A percentile compares a stretch with the other conserved stretches of the same genome.
Evolutionary conservation across 83 land plant genomes (phyloP).

Genomic region (Thuja plicata): DNA sequence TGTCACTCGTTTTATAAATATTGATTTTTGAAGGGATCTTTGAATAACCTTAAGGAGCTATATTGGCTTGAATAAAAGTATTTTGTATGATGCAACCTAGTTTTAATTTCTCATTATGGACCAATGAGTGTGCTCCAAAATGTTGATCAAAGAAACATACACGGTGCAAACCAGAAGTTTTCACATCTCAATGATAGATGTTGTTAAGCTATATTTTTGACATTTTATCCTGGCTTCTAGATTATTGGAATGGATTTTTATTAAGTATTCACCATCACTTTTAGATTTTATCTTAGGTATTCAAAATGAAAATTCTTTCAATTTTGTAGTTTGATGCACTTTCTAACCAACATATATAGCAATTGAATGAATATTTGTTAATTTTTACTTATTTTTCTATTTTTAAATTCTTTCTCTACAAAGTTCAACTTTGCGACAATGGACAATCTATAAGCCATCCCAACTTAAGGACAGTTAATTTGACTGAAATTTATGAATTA

Average conservation of each 20-base stretch:
- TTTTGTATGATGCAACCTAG: background rate
- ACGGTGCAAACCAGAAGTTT: too few species aligned
- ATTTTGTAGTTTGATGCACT: background rate
- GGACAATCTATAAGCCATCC: slow-evolving; percentile 60
- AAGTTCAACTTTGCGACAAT: slow-evolving; percentile 73
- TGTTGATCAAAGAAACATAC: too few species aligned
- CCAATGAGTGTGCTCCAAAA: too few species aligned
- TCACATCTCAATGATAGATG: too few species aligned
- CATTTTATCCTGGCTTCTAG: background rate
- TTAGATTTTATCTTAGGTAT: background rate
- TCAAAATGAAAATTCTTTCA: too few species aligned
- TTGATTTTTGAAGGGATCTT: background rate
- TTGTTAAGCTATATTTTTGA: background rate
- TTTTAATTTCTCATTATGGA: background rate
- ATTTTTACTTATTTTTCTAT: background rate
- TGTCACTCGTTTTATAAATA: background rate
- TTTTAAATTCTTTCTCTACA: slow-evolving; percentile 19
- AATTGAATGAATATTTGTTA: background rate
- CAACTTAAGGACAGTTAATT: slow-evolving; percentile 70
- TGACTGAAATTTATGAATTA: slow-evolving; percentile 56
- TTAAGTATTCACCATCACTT: slow-evolving; percentile 33
- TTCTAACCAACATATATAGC: too few species aligned
- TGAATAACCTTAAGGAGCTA: background rate
- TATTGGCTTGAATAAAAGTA: background rate
- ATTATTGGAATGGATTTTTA: slow-evolving; percentile 40